These are phyloP conservation scores for Ustilago curta DNA, from an alignment of 1,284 basidiomycete genomes.

Conservation along the genomic window DNA sequence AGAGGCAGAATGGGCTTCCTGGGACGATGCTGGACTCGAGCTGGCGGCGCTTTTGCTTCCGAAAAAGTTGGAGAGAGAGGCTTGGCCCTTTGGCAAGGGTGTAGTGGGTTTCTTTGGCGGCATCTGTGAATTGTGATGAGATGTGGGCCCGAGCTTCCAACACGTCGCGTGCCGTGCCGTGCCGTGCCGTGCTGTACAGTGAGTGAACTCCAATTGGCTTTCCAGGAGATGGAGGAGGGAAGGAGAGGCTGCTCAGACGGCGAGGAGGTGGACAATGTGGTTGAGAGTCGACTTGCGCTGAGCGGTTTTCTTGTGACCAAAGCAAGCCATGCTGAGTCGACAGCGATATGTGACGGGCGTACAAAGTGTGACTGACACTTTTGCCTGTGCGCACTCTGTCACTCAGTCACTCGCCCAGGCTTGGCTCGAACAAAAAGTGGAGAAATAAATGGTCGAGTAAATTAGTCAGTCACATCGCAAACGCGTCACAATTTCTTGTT, in stretches of 20 bases:
- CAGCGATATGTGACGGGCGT: constrained; percentile 1
- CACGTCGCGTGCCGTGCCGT: not conserved
- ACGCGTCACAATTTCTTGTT: constrained; percentile 2
- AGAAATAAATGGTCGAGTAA: constrained; percentile 3
- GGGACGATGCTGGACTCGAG: constrained; percentile 37
- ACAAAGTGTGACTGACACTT: not conserved
- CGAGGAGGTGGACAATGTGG: too few relatives aligned
- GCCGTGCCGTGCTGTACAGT: not conserved
- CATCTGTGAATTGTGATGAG: constrained; percentile 10
- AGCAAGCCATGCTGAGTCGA: too few relatives aligned
- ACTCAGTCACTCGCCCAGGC: not conserved
- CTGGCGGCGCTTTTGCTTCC: constrained; percentile 21
- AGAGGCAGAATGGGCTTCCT: constrained; percentile 17
- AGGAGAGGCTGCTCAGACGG: too few relatives aligned
- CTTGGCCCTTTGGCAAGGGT: constrained; percentile 49
- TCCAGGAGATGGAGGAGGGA: not conserved
- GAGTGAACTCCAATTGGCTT: not conserved
- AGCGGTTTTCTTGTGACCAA: too few relatives aligned
- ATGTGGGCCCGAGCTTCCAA: not conserved
- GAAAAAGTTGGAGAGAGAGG: constrained; percentile 55
- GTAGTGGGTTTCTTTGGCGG: constrained; percentile 41
- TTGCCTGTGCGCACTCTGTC: not conserved
- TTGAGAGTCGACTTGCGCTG: not conserved
- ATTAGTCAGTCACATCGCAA: constrained; percentile 5
- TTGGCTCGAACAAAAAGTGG: constrained; percentile 5